These are phyloP conservation scores for Pseudozyma pruni DNA, from an alignment of 1,284 basidiomycete species.

Conservation along the genomic window DNA sequence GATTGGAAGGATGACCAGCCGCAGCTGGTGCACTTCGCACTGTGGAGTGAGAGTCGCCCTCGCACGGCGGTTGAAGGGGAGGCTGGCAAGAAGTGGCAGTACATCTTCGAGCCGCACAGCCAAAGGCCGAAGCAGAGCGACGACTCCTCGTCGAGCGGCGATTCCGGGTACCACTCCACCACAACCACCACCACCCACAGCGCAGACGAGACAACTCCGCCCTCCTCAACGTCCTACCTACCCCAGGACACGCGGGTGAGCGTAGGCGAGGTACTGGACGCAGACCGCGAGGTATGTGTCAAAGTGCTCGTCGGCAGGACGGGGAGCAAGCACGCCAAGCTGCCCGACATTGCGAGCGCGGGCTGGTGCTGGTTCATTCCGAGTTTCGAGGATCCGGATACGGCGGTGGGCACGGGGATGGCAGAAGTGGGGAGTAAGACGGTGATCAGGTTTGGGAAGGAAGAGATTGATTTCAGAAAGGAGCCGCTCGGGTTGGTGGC, in stretches of 20 bases:
- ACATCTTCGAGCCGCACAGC: conserved; percentile 30
- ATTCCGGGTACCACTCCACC: conserved; percentile 43
- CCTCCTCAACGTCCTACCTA: conserved; percentile 31
- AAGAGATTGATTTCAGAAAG: conserved; percentile 68
- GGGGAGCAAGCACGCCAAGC: conserved; percentile 61
- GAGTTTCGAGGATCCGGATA: conserved; percentile 59
- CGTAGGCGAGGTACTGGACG: conserved; percentile 54
- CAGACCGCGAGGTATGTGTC: conserved; percentile 65
- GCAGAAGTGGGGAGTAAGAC: conserved; percentile 17
- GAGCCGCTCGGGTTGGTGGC: conserved; percentile 57
- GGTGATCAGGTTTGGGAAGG: conserved; percentile 41
- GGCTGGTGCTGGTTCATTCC: conserved; percentile 68
- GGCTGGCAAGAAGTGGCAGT: conserved; percentile 15
- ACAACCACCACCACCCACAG: too few species aligned
- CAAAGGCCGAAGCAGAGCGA: conserved; percentile 21
- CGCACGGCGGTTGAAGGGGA: conserved; percentile 8
- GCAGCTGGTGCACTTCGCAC: conserved; percentile 36
- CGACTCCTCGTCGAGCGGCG: conserved; percentile 23
- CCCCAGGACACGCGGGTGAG: background rate
- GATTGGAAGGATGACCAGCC: conserved; percentile 51
- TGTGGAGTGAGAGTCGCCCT: conserved; percentile 15
- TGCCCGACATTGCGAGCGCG: conserved; percentile 63
- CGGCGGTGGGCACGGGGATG: conserved; percentile 10
- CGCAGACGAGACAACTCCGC: conserved; percentile 16
- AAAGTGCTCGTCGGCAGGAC: conserved; percentile 64